Base-by-base conservation (phyloP, 768 basidiomycete genomes). In the Tricholomella constricta region DNA sequence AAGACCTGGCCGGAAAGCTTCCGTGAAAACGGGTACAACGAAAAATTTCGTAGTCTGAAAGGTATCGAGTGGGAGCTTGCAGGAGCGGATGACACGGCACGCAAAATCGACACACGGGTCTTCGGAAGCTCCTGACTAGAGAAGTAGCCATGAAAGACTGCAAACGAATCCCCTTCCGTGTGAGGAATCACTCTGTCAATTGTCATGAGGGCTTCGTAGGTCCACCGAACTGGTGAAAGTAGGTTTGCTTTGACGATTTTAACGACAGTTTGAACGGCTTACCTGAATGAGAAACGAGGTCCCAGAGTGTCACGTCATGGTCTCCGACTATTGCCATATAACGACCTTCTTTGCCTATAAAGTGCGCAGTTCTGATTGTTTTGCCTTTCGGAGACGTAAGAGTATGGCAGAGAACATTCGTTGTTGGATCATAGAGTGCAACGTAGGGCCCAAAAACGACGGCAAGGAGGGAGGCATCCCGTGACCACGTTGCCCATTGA, bases 391-490 rank as follows among this genome's bases (percentile, higher is more conserved):
- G 81, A 35, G 75, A 76, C 23, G 80, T 78, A 55, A 94, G 73
- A 0, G 82, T 82, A 38, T 82, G 82, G 17, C 80, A 73, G 14
- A 90, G 70, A 20, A 75, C 68, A 55, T 83, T 87, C 20, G 83
- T 83, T 19, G 72, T 61, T 0, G 90, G 78, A 61, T 93, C 86
- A 69, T 89, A 97, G 6, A 98, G 68, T 5, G 84, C 82, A 47
- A 95, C 77, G 54, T 82, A 81, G 14, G 79, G 65, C 0, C 84
- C 84, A 47, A 89, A 78, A 11, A 86, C 77, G 19, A 95, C 78
- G 11, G 88, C 89, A 41, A 98, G 73, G 27, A 99, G 76, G 5
- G 94, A 94, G 8, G 84, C 88, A 66, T 99, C 97, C 4, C 77
- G 79, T 6, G 95, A 91, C 85, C 94, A 97, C 1, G 84, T 78